A percentile compares a stretch with the other conserved stretches of the same genome.
Evolutionary conservation across 176 grass and related monocot genomes (phyloP).

Genomic region (Typha latifolia): DNA sequence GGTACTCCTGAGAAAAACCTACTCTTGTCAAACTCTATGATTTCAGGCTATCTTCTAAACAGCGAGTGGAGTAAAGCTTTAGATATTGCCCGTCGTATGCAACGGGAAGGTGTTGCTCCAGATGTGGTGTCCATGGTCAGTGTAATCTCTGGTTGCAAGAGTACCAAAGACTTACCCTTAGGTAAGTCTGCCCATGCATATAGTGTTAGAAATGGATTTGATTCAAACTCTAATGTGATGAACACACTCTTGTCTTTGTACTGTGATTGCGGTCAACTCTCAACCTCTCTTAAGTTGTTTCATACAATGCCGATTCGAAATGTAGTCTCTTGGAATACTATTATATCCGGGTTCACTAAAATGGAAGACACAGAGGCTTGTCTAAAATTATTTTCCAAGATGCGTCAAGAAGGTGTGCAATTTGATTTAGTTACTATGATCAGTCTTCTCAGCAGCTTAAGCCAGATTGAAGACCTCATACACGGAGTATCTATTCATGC

Average conservation of each 20-base stretch:
- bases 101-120: constrained; percentile 25
- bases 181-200: constrained; percentile 59
- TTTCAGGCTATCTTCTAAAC: constrained; percentile 56
- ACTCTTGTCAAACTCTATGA: constrained; percentile 62
- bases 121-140: constrained; percentile 42
- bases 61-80: constrained; percentile 24
- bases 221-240: constrained; percentile 26
- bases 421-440: constrained; percentile 65
- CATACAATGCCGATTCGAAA: constrained; percentile 18
- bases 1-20: constrained; percentile 16
- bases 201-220: constrained; percentile 41
- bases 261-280: constrained; percentile 28
- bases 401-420: constrained; percentile 29
- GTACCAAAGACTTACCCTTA: constrained; percentile 24
- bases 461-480: constrained; percentile 11
- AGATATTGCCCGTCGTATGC: constrained; percentile 31
- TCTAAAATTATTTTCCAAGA: constrained; percentile 34
- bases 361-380: constrained; percentile 23
- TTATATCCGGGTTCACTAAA: constrained; percentile 51
- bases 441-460: constrained; percentile 33
- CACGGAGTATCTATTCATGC: constrained; percentile 40
- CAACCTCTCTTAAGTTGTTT: constrained; percentile 40
- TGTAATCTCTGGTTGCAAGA: constrained; percentile 37
- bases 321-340: constrained; percentile 68
- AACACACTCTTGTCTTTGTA: constrained; percentile 59